phyloP scores from a whole-genome alignment of 441 rosid genomes.

The Heliophila coronopifolia region DNA sequence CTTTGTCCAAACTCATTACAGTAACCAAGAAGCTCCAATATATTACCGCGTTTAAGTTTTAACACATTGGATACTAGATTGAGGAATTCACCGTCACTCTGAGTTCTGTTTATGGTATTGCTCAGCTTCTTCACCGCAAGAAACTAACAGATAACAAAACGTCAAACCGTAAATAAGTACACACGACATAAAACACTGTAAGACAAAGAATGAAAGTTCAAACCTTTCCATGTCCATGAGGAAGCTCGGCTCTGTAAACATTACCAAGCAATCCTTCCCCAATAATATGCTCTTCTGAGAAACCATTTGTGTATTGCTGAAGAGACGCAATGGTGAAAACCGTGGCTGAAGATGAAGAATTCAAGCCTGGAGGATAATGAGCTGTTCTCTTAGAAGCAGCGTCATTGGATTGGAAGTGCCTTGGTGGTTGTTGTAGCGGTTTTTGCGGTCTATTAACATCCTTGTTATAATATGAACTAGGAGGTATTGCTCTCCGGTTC shows the following conservation, averaged over 20 bases:
- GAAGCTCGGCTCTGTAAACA: constrained; percentile 71
- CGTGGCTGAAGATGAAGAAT: constrained; percentile 35
- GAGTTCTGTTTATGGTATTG: constrained; percentile 38
- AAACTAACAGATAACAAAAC: constrained; percentile 33
- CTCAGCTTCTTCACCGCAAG: constrained; percentile 82
- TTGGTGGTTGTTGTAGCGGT: constrained; percentile 44
- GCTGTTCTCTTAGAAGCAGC: constrained; percentile 32
- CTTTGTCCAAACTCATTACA: constrained; percentile 70
- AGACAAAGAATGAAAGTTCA: constrained; percentile 4
- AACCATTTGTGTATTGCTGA: constrained; percentile 74
- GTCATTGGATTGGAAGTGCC: constrained; percentile 30
- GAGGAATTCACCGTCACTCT: constrained; percentile 53
- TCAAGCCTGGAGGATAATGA: constrained; percentile 34
- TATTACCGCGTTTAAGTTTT: constrained; percentile 51
- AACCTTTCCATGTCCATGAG: constrained; percentile 74
- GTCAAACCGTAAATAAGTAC: constrained; percentile 1
- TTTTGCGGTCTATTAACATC: constrained; percentile 30
- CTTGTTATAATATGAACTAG: constrained; percentile 30
- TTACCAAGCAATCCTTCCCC: constrained; percentile 75
- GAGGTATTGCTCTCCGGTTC: constrained; percentile 27
- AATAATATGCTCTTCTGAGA: constrained; percentile 61
- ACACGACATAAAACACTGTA: background rate
- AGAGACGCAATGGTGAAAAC: constrained; percentile 69
- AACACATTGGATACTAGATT: constrained; percentile 45
- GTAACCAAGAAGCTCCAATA: constrained; percentile 70